A percentile compares a stretch with the other conserved stretches of the same genome.
These are phyloP conservation scores for Pyronema domesticum DNA, from an alignment of 495 filamentous ascomycete species.

Conservation along the genomic window DNA sequence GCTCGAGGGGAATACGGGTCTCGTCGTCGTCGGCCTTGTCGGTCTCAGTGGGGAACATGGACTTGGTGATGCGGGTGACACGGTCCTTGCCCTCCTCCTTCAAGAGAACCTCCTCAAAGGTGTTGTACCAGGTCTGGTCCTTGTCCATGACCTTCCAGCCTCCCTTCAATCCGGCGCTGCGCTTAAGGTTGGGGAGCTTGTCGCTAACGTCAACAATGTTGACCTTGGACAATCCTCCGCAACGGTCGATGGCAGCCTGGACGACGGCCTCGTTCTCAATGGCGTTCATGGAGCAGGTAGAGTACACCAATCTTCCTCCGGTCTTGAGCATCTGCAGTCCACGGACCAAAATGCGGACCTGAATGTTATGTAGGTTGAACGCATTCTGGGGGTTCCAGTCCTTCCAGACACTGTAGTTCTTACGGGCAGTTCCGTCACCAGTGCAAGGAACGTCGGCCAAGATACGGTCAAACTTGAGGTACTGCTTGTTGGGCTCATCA, in stretches of 20 bases:
- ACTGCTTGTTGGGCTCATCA: conserved; percentile 42
- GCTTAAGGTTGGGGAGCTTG: conserved; percentile 55
- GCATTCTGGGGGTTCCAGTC: conserved; percentile 78
- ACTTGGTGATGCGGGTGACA: conserved; percentile 46
- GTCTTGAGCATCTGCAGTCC: conserved; percentile 93
- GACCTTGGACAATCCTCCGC: conserved; percentile 68
- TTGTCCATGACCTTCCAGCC: conserved; percentile 83
- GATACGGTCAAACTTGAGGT: conserved; percentile 92
- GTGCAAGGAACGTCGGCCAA: conserved; percentile 94
- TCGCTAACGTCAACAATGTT: conserved; percentile 64
- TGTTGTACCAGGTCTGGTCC: conserved; percentile 52
- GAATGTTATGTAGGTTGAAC: conserved; percentile 64
- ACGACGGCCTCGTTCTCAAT: conserved; percentile 95
- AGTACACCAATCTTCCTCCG: conserved; percentile 86
- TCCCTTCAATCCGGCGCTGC: conserved; percentile 47
- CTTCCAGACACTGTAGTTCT: conserved; percentile 85
- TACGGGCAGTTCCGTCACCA: conserved; percentile 78
- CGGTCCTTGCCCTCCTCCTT: conserved; percentile 25
- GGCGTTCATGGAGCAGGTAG: conserved; percentile 95
- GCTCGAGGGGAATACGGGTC: conserved; percentile 54
- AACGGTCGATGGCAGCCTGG: conserved; percentile 66
- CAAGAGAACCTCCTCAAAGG: conserved; percentile 48
- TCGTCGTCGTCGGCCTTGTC: conserved; percentile 34
- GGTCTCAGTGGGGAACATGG: conserved; percentile 53
- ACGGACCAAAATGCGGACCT: conserved; percentile 76